Percentiles rank a stretch among this genome's conserved stretches.
Evolutionary conservation across 2,329 filamentous ascomycete genomes (phyloP).

Genomic region (Penicillium hordei): DNA sequence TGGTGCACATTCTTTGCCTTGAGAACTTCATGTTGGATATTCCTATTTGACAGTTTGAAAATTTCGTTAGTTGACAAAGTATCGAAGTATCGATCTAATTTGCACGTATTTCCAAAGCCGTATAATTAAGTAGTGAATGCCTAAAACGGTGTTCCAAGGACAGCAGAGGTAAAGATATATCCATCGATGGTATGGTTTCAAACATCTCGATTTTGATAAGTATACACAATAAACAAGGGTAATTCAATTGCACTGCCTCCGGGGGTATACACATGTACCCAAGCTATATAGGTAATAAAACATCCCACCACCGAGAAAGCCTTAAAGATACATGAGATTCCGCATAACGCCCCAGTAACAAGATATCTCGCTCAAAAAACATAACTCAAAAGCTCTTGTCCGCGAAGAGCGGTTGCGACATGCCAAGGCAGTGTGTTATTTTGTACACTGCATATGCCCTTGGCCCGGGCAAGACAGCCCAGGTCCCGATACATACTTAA

Average conservation of each 20-base stretch:
- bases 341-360: conserved; percentile 11
- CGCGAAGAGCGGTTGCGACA: conserved; percentile 46
- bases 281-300: conserved; percentile 1
- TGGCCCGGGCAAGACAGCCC: conserved; percentile 42
- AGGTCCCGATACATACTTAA: conserved; percentile 48
- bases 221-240: not conserved
- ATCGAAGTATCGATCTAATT: not conserved
- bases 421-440: conserved; percentile 50
- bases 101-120: not conserved
- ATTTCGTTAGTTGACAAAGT: not conserved
- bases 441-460: conserved; percentile 44
- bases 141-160: not conserved
- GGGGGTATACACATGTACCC: conserved; percentile 10
- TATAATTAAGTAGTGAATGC: not conserved
- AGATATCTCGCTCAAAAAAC: conserved; percentile 33
- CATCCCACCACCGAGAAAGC: conserved; percentile 9
- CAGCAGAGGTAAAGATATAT: not conserved
- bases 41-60: not conserved
- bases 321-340: conserved; percentile 5
- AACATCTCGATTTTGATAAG: not conserved
- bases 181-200: not conserved
- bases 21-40: not conserved
- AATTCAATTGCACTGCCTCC: conserved; percentile 17
- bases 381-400: conserved; percentile 44
- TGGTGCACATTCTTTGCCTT: conserved; percentile 3